Evolutionary conservation across 2,329 filamentous ascomycete genomes (phyloP).

Genomic region (Arthrobotrys conoides): DNA sequence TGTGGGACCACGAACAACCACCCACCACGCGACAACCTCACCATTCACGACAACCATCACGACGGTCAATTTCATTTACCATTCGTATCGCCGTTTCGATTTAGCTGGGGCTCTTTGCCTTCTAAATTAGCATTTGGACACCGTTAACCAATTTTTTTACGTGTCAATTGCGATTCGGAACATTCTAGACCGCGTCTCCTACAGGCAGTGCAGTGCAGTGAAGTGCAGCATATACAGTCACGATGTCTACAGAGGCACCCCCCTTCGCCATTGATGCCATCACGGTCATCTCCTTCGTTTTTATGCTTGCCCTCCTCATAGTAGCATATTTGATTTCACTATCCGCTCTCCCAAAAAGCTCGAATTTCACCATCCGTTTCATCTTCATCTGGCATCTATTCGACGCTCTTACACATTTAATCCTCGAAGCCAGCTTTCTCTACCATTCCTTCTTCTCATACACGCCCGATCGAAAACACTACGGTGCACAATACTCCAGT

Average conservation of each 20-base stretch:
- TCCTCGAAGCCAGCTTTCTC: constrained; percentile 79
- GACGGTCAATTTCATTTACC: neutral
- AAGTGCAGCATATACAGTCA: neutral
- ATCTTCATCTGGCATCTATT: constrained; percentile 97
- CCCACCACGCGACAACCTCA: constrained; percentile 40
- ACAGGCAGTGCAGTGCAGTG: neutral
- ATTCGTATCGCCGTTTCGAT: constrained; percentile 16
- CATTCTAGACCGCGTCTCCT: constrained; percentile 1
- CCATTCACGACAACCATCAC: constrained; percentile 15
- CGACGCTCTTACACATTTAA: constrained; percentile 90
- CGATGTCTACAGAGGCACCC: constrained; percentile 41
- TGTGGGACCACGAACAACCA: constrained; percentile 25
- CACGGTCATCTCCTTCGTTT: constrained; percentile 63
- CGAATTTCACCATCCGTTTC: constrained; percentile 75
- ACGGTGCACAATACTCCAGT: constrained; percentile 60
- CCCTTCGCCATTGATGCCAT: constrained; percentile 61
- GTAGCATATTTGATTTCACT: constrained; percentile 62
- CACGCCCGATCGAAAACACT: constrained; percentile 33
- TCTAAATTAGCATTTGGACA: neutral
- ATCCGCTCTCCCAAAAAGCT: constrained; percentile 70
- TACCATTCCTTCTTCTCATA: constrained; percentile 59
- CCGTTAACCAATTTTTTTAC: constrained; percentile 17
- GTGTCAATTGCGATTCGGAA: constrained; percentile 40
- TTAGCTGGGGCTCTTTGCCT: constrained; percentile 30
- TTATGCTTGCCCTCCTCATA: constrained; percentile 62